Evolutionary conservation across 2,329 filamentous ascomycete species (phyloP), one percentile per base, ranked within the genome.

Genomic region (Xylaria sp.): DNA sequence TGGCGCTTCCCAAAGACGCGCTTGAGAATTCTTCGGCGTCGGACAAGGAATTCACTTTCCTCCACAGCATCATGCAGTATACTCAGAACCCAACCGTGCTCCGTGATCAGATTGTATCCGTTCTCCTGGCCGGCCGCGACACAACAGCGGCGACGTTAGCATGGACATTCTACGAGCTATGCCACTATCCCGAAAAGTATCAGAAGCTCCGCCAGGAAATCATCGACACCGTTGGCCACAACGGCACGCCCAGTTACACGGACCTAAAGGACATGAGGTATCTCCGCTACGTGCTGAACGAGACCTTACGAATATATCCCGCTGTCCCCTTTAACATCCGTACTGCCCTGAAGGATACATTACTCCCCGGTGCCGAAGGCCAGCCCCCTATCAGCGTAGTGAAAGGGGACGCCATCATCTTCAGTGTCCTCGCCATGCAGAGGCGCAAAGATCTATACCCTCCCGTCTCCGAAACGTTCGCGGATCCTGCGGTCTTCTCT

Each of bases 241-340:
- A 79, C 6, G 58, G 50, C 10, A 57, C 63, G 0, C 78, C 79
- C 0, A 85, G 81, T 1, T 90, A 88, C 69, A 76, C 80, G 7
- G 78, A 88, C 66, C 74, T 90, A 46, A 90, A 89, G 74, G 78
- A 79, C 46, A 89, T 90, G 86, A 85, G 84, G 63, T 90, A 88
- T 68, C 77, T 88, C 2, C 66, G 63, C 80, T 57, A 61, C 65
- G 60, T 56, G 4, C 47, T 67, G 8, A 61, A 66, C 30, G 66
- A 65, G 60, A 71, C 71, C 9, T 71, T 80, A 3, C 76, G 79
- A 18, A 67, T 80, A 0, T 78, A 76, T 65, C 76, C 79, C 1
- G 70, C 74, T 0, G 77, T 81, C 3, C 78, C 79, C 0, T 67
- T 18, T 11, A 49, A 49, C 47, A 30, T 49, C 18, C 47, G 47